These are phyloP conservation scores for Fusarium albosuccineum DNA, from an alignment of 2,329 filamentous ascomycete genomes.

Conservation along the genomic window DNA sequence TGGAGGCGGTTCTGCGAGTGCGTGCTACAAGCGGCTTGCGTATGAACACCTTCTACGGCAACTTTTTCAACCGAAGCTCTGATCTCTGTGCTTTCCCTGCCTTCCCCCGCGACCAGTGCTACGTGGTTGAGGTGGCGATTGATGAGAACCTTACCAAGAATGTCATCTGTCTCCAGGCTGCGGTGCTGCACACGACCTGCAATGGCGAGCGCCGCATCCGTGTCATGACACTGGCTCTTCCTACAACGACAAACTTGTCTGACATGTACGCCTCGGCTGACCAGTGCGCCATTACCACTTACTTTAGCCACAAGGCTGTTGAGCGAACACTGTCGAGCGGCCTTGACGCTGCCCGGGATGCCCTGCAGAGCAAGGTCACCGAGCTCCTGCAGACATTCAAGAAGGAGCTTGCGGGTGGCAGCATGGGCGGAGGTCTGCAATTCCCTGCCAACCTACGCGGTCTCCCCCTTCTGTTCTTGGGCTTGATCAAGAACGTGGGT, in stretches of 20 bases:
- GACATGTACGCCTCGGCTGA: constrained; percentile 96
- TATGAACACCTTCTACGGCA: constrained; percentile 99
- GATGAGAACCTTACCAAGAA: constrained; percentile 94
- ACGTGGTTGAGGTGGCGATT: constrained; percentile 98
- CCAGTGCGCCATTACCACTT: constrained; percentile 91
- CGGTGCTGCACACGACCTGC: constrained; percentile 96
- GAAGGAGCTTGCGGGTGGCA: constrained; percentile 95
- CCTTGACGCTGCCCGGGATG: constrained; percentile 90
- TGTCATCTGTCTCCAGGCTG: constrained; percentile 91
- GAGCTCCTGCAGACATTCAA: constrained; percentile 96
- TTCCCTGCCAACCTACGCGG: constrained; percentile 93
- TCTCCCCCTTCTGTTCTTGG: constrained; percentile 90
- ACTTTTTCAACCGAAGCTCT: constrained; percentile 98
- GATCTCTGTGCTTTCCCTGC: constrained; percentile 98
- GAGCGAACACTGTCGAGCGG: constrained; percentile 88
- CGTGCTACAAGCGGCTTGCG: constrained; percentile 93
- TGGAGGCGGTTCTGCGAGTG: constrained; percentile 95
- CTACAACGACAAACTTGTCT: constrained; percentile 90
- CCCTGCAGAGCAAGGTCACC: constrained; percentile 89
- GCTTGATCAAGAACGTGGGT: constrained; percentile 95
- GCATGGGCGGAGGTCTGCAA: constrained; percentile 93
- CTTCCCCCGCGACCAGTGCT: constrained; percentile 96
- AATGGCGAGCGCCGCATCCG: constrained; percentile 96
- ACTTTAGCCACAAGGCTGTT: constrained; percentile 97
- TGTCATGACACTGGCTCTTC: constrained; percentile 92